A percentile compares a stretch with the other conserved stretches of the same genome.
Evolutionary conservation across 148 eudicot genomes (phyloP).

Genomic region (Cornus controversa): DNA sequence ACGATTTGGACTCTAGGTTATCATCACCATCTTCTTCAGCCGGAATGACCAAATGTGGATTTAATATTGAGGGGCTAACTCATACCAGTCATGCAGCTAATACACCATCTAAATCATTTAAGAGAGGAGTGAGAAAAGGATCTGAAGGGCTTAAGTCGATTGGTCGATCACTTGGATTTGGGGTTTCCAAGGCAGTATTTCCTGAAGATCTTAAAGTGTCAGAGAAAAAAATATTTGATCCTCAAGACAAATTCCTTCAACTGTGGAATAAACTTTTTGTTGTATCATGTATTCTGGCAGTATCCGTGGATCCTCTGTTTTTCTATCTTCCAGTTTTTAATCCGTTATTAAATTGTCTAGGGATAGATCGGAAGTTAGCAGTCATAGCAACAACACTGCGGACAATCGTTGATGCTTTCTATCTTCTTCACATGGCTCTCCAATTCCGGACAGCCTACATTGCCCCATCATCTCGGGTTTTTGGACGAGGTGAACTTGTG

Average conservation of each 20-base stretch:
- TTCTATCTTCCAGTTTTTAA: conserved; percentile 83
- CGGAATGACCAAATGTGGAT: conserved; percentile 49
- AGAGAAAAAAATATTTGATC: conserved; percentile 83
- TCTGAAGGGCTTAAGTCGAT: conserved; percentile 75
- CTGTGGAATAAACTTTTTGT: conserved; percentile 84
- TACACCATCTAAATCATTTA: conserved; percentile 53
- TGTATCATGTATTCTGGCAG: conserved; percentile 82
- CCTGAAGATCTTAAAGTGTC: conserved; percentile 95
- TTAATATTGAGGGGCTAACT: conserved; percentile 56
- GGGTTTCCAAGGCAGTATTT: conserved; percentile 85
- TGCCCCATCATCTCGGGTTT: conserved; percentile 97
- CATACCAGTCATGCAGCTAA: conserved; percentile 31
- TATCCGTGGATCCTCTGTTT: conserved; percentile 89
- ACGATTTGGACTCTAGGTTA: conserved; percentile 59
- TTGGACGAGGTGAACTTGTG: conserved; percentile 99
- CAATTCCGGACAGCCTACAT: conserved; percentile 94
- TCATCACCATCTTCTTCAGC: conserved; percentile 51
- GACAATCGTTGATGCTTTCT: conserved; percentile 81
- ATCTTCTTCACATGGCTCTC: conserved; percentile 81
- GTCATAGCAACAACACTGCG: conserved; percentile 69
- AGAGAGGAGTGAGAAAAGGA: conserved; percentile 63
- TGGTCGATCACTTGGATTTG: conserved; percentile 77
- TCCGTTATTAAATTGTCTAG: conserved; percentile 48
- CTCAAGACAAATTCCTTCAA: conserved; percentile 87
- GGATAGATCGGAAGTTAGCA: conserved; percentile 68